Percentiles rank a stretch among this genome's conserved stretches.
Conservation (phyloP, 2,329 filamentous ascomycete species). For the Arthrobotrys conoides region DNA sequence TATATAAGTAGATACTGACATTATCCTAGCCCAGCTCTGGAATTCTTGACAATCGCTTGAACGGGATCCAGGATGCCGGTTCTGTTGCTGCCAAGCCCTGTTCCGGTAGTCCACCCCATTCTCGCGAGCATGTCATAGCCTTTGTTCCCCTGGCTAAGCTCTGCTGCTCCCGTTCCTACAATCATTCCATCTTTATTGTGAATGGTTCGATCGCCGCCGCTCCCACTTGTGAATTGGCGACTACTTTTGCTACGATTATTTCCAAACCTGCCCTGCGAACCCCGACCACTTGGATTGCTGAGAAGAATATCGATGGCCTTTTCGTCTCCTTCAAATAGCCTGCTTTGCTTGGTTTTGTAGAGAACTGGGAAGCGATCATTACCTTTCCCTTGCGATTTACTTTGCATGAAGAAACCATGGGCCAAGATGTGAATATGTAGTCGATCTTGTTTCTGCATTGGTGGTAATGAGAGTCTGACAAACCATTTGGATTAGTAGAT, state of each 20-base stretch:
- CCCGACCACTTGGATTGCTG: constrained; percentile 71
- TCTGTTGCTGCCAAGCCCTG: constrained; percentile 87
- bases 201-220: constrained; percentile 66
- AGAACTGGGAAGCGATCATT: constrained; percentile 81
- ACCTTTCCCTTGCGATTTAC: constrained; percentile 83
- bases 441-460: constrained; percentile 84
- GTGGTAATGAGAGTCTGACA: constrained; percentile 79
- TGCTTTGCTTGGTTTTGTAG: constrained; percentile 79
- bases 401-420: constrained; percentile 81
- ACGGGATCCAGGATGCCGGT: constrained; percentile 86
- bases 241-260: constrained; percentile 66
- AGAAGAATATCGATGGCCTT: constrained; percentile 71
- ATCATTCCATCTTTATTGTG: constrained; percentile 85
- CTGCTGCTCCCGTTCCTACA: constrained; percentile 86
- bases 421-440: constrained; percentile 86
- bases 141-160: constrained; percentile 84
- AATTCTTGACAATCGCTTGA: constrained; percentile 86
- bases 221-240: constrained; percentile 65
- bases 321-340: constrained; percentile 71
- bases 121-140: constrained; percentile 91
- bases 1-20: no score
- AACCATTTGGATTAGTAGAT: constrained; percentile 10
- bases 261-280: constrained; percentile 70
- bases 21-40: constrained; percentile 84
- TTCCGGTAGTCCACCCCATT: constrained; percentile 95